Conservation (phyloP, 2,329 filamentous ascomycete species). For the Cytospora piceae region DNA sequence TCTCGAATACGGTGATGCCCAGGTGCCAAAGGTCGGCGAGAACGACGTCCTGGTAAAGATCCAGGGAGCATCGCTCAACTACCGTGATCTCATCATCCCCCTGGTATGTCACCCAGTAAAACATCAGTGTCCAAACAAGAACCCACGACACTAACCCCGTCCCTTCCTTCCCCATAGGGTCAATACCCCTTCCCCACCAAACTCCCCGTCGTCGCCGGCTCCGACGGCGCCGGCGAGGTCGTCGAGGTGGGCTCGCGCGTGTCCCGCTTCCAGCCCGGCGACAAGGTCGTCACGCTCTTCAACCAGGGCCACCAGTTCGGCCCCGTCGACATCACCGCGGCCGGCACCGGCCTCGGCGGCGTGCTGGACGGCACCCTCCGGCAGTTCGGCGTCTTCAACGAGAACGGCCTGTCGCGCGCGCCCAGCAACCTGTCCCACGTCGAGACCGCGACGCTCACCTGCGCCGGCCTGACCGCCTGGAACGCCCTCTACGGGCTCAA, state of each 20-base stretch:
- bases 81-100: conserved; percentile 57
- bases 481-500: conserved; percentile 65
- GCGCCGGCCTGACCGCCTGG: conserved; percentile 68
- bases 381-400: conserved; percentile 68
- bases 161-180: conserved; percentile 38
- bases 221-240: conserved; percentile 59
- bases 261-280: conserved; percentile 53
- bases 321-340: conserved; percentile 39
- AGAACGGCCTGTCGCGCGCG: conserved; percentile 67
- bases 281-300: conserved; percentile 65
- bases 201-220: conserved; percentile 52
- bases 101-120: conserved; percentile 33
- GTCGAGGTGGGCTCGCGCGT: conserved; percentile 55
- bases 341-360: conserved; percentile 67
- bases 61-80: conserved; percentile 57
- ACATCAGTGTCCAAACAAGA: too few relatives aligned
- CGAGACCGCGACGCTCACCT: conserved; percentile 61
- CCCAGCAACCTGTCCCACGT: conserved; percentile 58
- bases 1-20: conserved; percentile 57
- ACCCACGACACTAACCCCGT: conserved; percentile 19
- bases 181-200: conserved; percentile 49
- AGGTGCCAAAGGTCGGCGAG: conserved; percentile 66
- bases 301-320: conserved; percentile 58
- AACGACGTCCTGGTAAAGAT: conserved; percentile 73
- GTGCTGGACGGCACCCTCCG: conserved; percentile 69